Conservation (phyloP, 106 monocot species). For the Dendrobium chrysotoxum region DNA sequence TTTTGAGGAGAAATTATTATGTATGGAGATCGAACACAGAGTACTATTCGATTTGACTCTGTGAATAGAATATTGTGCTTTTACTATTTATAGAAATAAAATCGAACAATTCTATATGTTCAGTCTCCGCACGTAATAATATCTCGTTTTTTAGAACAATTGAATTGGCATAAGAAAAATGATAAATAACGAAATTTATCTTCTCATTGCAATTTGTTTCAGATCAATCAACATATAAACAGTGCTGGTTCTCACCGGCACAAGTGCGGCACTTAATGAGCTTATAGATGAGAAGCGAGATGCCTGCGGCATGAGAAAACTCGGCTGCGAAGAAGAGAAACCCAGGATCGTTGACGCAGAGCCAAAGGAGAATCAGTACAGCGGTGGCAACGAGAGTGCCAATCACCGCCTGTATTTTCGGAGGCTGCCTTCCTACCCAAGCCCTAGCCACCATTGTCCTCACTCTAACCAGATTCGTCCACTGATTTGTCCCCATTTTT, state of each 20-base stretch:
- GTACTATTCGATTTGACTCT: too few species aligned
- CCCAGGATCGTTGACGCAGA: not conserved
- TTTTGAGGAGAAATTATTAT: too few species aligned
- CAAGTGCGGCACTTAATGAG: constrained; percentile 5
- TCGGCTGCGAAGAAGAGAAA: not conserved
- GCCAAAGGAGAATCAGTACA: not conserved
- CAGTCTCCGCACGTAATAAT: too few species aligned
- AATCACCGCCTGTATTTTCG: not conserved
- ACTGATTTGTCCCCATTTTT: not conserved
- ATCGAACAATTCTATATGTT: too few species aligned
- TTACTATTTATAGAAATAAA: too few species aligned
- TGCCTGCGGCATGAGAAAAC: not conserved
- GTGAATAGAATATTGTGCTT: too few species aligned
- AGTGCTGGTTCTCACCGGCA: not conserved
- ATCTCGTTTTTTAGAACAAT: too few species aligned
- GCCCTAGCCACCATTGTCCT: not conserved
- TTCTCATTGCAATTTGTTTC: too few species aligned
- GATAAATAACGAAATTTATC: too few species aligned
- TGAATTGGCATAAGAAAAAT: too few species aligned
- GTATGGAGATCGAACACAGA: too few species aligned
- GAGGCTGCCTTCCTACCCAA: not conserved
- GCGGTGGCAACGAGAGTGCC: not conserved
- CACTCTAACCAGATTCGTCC: not conserved
- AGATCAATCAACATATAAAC: not conserved
- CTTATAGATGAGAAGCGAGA: constrained; percentile 8